Evolutionary conservation across 257 asterid species (phyloP), one percentile per base, ranked within the genome.

Genomic region (Salvia rosmarinus): DNA sequence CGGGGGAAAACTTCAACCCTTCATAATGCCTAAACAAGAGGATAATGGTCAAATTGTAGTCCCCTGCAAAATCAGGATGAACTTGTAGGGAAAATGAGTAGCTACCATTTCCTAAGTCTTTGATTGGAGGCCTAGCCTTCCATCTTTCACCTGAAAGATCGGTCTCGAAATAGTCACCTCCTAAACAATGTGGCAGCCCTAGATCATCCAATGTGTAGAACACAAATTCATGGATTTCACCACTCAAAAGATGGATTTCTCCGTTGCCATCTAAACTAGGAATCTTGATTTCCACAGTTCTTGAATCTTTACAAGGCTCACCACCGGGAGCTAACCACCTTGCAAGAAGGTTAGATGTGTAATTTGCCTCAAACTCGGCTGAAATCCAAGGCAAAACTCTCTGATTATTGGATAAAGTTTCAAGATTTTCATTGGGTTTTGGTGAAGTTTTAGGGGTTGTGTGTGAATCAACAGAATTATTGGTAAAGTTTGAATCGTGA

Each of bases 101-200:
- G 11, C 79, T 84, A 1, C 98, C 98, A 77, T 91, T 95, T 50
- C 95, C 86, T 0, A 79, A 28, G 54, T 95, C 98, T 70, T 73
- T 81, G 64, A 95, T 20, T 4, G 98, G 98, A 43, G 98, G 97
- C 80, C 97, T 78, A 7, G 99, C 68, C 28, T 91, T 94, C 99
- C 99, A 95, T 0, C 59, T 75, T 19, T 89, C 96, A 44, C 98
- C 85, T 0, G 98, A 82, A 12, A 95, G 82, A 83, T 95, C 96
- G 11, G 80, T 88, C 77, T 95, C 98, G 70, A 89, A 87, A 74
- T 91, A 91, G 68, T 95, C 99, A 21, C 98, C 99, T 44, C 99
- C 97, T n/a, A 67, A 66, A 42, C 99, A 95, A 70, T 61, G 96
- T 0, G 86, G 87, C 34, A 69, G 61, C 47, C 93, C 89, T 0